Evolutionary conservation across 768 basidiomycete species (phyloP).

Genomic region (Psilocybe subaeruginosa): DNA sequence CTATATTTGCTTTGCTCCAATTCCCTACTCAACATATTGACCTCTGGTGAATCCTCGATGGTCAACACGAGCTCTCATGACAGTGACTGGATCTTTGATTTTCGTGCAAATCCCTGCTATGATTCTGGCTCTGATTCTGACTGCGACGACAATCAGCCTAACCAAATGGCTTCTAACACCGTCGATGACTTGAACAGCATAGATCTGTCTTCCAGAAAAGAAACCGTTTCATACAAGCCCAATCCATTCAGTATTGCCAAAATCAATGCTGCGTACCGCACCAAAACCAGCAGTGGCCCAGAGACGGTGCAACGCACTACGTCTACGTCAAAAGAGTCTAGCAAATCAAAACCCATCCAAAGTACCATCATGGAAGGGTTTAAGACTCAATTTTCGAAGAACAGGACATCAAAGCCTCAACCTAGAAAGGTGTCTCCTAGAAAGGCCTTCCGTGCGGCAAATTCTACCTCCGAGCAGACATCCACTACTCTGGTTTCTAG

Average conservation of each 20-base stretch:
- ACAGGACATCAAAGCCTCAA: background rate
- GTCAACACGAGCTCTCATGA: background rate
- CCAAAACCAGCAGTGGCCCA: slow-evolving; percentile 7
- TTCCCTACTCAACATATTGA: too few species aligned
- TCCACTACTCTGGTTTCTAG: background rate
- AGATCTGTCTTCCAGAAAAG: slow-evolving; percentile 62
- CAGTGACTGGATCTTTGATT: slow-evolving; percentile 41
- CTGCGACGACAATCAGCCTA: background rate
- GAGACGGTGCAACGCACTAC: background rate
- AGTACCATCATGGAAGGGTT: slow-evolving; percentile 47
- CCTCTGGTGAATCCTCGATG: background rate
- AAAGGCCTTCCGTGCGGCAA: background rate
- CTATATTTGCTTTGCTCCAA: too few species aligned
- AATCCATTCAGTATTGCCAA: slow-evolving; percentile 85
- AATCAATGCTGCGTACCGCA: slow-evolving; percentile 69
- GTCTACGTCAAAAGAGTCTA: background rate
- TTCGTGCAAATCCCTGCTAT: slow-evolving; percentile 30
- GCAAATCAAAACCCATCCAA: slow-evolving; percentile 10
- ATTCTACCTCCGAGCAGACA: background rate
- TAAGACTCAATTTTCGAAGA: slow-evolving; percentile 39
- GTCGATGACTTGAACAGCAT: slow-evolving; percentile 45
- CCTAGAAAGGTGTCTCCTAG: background rate
- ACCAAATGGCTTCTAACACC: slow-evolving; percentile 22
- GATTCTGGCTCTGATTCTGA: slow-evolving; percentile 21
- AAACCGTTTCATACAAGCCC: slow-evolving; percentile 65